Percentiles rank a stretch among this genome's conserved stretches.
phyloP scores from a whole-genome alignment of 225 moss, liverwort and hornwort genomes.

The Polytrichum commune region DNA sequence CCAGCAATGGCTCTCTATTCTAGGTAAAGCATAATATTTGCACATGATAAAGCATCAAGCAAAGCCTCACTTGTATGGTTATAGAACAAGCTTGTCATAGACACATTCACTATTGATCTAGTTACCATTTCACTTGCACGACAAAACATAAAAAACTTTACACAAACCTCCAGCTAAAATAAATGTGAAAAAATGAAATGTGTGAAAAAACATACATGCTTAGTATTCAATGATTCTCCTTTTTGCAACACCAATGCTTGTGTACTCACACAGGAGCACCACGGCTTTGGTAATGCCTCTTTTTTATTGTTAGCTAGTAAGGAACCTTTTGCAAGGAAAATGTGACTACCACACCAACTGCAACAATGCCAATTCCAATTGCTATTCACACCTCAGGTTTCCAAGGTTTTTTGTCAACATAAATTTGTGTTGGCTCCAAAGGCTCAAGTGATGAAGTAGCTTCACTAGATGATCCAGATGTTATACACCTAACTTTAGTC shows the following conservation, averaged over 20 bases:
- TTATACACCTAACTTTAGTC: constrained; percentile 10
- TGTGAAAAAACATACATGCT: constrained; percentile 2
- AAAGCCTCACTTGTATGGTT: no score
- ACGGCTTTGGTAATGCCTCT: no score
- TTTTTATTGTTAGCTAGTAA: background rate
- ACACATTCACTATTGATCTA: no score
- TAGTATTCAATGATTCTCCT: constrained; percentile 19
- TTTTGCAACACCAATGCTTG: constrained; percentile 15
- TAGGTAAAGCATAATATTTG: no score
- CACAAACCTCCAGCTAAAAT: background rate
- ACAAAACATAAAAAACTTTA: no score
- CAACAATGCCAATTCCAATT: constrained; percentile 29
- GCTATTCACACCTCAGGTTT: constrained; percentile 28
- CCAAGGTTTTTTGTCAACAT: constrained; percentile 15
- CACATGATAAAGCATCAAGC: no score
- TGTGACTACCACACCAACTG: background rate
- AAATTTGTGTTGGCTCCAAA: constrained; percentile 11
- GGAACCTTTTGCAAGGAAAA: constrained; percentile 15
- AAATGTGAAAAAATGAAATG: background rate
- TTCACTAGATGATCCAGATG: constrained; percentile 18
- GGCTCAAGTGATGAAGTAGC: constrained; percentile 14
- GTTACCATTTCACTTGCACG: no score
- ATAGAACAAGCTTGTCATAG: no score
- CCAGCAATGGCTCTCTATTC: no score
- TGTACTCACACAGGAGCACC: constrained; percentile 1